Base-by-base conservation (phyloP, 768 basidiomycete species). In the Boletus subcaerulescens region DNA sequence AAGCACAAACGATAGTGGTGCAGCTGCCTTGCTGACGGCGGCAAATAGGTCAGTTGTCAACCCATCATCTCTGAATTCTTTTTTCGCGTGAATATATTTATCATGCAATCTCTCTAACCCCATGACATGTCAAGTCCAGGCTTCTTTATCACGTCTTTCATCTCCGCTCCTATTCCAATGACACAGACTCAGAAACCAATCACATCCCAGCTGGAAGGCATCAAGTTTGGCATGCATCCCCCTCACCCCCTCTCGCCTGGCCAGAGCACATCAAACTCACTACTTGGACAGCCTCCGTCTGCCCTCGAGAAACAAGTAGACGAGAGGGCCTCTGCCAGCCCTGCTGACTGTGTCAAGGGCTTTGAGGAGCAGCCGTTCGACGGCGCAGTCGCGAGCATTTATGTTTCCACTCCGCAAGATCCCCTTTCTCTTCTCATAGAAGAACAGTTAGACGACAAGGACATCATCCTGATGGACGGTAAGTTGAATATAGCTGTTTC, bases 401-500 rank as follows among this genome's bases (percentile, higher is more conserved):
- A 73, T 31, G 41, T 41, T 17, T 68, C 61, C 29, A 53, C 59
- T 4, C 55, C 62, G 13, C 58, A 61, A 36, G 67, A 69, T 46
- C 64, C 67, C 20, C 43, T 68, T 36, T 51, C 45, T 15, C 61
- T 77, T 42, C 80, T 89, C 26, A 65, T 84, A 58, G 73, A 79
- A 45, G 87, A 87, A 58, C 76, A 67, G 51, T 57, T 88, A 12
- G 80, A 85, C 53, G 81, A 82, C 24, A 77, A 74, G 47, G 73
- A 76, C 9, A 65, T 71, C 45, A 58, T 77, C 53, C 62, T 86
- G 22, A 85, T 87, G 82, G 82, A 85, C 47, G 81, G 86, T 85
- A 53, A 62, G 68, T 56, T 7, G 58, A 53, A 42, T 53, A 57
- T 53, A 52, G n/a, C 45, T 24, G 20, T 29, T 52, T 52, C 43